Evolutionary conservation across 805 yeast genomes (phyloP), one percentile per base, ranked within the genome.

Genomic region (Spathaspora boniae): DNA sequence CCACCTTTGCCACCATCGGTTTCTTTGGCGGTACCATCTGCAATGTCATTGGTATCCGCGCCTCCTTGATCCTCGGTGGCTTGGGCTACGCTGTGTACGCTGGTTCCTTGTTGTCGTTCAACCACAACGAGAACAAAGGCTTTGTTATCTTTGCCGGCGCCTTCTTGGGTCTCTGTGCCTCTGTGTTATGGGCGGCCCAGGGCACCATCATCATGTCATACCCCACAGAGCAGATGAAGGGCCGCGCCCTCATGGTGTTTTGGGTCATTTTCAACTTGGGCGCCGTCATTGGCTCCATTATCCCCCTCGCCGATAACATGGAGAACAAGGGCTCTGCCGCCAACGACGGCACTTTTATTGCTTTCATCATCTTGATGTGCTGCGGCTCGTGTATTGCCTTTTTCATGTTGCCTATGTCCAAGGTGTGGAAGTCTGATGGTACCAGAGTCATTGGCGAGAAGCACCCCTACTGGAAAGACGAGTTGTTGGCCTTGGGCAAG

Each of bases 211-310:
- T 76, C 43, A 69, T 77, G 71, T 60, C 77, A n/a, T 77, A 77
- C 43, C 75, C 82, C 2, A 52, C 72, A 15, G 82, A 77, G 54
- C 47, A 56, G 23, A 57, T 43, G n/a, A 77, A 77, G 57, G 82
- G 78, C 30, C 56, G 56, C 22, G 76, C 71, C 33, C 65, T 78
- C 33, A 71, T 73, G 65, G 56, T 68, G 12, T 77, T 76, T 52
- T 77, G 82, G 82, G 62, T 72, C 43, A 75, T 78, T 36, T 77
- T 78, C 62, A 74, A 76, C 56, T 55, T 74, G 42, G 83, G 82
- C 51, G 78, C 76, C 9, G 82, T 77, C 36, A 72, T 77, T 44
- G 83, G 83, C 30, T 58, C 74, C 11, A 57, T 74, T 29, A 70
- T 77, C 44, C 80, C 82, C n/a, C 67, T 78, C 50, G 77, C 68